Base-by-base conservation (phyloP, 2,329 filamentous ascomycete genomes). In the Fusarium tjaetaba region DNA sequence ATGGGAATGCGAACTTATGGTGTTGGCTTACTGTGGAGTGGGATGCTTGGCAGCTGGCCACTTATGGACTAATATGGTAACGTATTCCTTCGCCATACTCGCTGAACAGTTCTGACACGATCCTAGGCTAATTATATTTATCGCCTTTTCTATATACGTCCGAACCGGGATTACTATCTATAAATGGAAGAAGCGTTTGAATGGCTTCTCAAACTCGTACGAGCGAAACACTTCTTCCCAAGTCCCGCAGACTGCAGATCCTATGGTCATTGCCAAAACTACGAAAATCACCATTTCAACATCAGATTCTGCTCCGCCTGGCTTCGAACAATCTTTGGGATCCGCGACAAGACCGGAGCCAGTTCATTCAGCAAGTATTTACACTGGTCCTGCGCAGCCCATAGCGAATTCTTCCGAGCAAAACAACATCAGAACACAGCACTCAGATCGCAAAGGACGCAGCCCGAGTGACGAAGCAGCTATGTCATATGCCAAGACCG, bases 31-130 rank as follows among this genome's bases (percentile, higher is more conserved):
- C 64, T 4, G 64, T 66, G 2, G 49, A 66, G 15, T 66, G 64
- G 64, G 64, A 66, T 58, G 64, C 64, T 15, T 66, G 61, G 64
- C 64, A 66, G 61, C 64, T 66, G 38, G 64, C 64, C 14, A 66
- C 64, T 4, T 66, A 66, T 8, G 61, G 61, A 49, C 61, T 65
- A 10, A 66, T 66, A 18, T 66, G 64, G 64, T 66, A 65, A 66
- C 1, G 5, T 7, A 43, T 43, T 56, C 14, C 16, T 65, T 38
- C 1, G 6, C 5, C 18, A n/a, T 60, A 14, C 28, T 42, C 36
- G 6, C 24, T 26, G 1, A 7, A 65, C 36, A 43, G 2, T 43
- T 43, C 49, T 65, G 49, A 66, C 26, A 4, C 6, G n/a, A 24
- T 65, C 9, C 22, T 10, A 66, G 64, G 64, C 26, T 66, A 2